Evolutionary conservation across 2,329 filamentous ascomycete species (phyloP), one percentile per base, ranked within the genome.

Genomic region (Pseudogymnoascus sp.): DNA sequence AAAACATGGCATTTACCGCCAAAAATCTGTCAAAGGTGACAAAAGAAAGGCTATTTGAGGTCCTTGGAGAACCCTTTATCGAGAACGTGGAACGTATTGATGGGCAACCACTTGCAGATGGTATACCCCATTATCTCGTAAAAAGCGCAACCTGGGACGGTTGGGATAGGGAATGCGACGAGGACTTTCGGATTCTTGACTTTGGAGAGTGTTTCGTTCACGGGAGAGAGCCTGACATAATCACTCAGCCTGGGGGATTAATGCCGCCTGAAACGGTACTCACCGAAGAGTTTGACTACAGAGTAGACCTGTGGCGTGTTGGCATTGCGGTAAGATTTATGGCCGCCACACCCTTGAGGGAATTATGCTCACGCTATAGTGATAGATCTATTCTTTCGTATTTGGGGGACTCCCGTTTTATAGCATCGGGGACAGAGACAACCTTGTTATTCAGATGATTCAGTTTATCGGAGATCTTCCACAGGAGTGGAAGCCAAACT

Each of bases 1-100:
- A 63, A 33, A 72, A 71, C n/a, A 64, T 72, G 22, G 67, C 66
- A 60, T 72, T 71, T 36, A 67, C 50, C 65, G 63, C 58, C 18
- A 63, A 36, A 22, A 9, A 60, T 39, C 25, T 69, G n/a, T 66
- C 47, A 1, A 36, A 43, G 14, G 25, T 61, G 43, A 33, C 62
- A 50, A 41, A 65, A 35, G 54, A 62, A 30, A 54, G 61, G 20
- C 61, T 66, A 43, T 64, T 66, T 18, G 37, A 66, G 58, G 57
- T 60, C 37, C 37, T 65, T 47, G 60, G 62, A 20, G 28, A n/a
- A 3, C 47, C 47, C 8, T 18, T 4, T n/a, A 12, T 20, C n/a
- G 47, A 33, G 28, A 33, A 33, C n/a, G 47, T 54, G 9, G 47
- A n/a, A 12, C 25, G 47, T 12, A 12, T 54, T 20, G 61, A 62